Percentiles rank a stretch among this genome's conserved stretches.
phyloP scores from a whole-genome alignment of 2,329 filamentous ascomycete genomes.

The Phyllosticta citrichinensis region DNA sequence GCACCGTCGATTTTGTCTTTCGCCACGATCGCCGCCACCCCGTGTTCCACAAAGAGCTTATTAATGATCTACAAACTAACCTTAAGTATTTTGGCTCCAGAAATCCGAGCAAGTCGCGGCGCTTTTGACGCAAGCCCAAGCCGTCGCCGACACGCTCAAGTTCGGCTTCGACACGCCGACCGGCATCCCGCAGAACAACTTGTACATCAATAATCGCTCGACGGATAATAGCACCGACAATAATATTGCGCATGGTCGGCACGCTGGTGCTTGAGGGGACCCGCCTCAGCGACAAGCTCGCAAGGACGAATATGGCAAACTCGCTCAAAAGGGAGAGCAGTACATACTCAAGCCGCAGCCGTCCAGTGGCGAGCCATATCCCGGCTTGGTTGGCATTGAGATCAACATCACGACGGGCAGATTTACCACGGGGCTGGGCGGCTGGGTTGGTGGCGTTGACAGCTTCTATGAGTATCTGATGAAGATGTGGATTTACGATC shows the following conservation, averaged over 20 bases:
- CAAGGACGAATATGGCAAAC: constrained; percentile 52
- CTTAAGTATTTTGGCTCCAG: constrained; percentile 22
- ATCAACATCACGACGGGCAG: constrained; percentile 55
- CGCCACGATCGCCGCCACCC: not conserved
- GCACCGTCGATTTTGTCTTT: not conserved
- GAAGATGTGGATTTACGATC: constrained; percentile 81
- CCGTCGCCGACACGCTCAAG: constrained; percentile 61
- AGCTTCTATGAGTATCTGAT: constrained; percentile 85
- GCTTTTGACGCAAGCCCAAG: constrained; percentile 56
- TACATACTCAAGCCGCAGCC: constrained; percentile 61
- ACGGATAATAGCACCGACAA: constrained; percentile 47
- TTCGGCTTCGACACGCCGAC: constrained; percentile 69
- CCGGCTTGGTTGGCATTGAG: constrained; percentile 61
- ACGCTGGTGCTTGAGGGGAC: constrained; percentile 80
- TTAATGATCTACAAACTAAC: not conserved
- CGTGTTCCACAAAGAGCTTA: not conserved
- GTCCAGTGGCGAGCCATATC: constrained; percentile 56
- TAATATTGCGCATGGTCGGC: constrained; percentile 64
- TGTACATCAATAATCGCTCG: constrained; percentile 49
- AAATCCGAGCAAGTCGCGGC: constrained; percentile 50
- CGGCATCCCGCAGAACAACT: constrained; percentile 62
- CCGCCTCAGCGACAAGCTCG: constrained; percentile 64
- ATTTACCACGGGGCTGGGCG: constrained; percentile 57
- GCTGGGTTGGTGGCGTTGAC: constrained; percentile 69
- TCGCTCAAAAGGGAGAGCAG: constrained; percentile 57